Percentiles rank a stretch among this genome's conserved stretches.
phyloP scores from a whole-genome alignment of 1,139 yeast species.

The Hansenula anomala region DNA sequence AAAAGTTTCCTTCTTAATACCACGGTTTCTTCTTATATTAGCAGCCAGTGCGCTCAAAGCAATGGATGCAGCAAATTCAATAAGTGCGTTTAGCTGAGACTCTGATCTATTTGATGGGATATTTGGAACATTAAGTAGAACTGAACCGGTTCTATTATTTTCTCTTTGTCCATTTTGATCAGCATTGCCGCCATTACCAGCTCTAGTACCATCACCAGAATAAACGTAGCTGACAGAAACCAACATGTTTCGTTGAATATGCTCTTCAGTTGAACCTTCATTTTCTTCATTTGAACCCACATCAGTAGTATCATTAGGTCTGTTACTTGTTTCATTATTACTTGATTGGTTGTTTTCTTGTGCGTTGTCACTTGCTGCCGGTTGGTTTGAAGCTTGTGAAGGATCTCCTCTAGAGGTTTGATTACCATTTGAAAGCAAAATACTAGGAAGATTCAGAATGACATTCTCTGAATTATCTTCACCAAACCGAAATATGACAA shows the following conservation, averaged over 20 bases:
- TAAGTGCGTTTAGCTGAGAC: slow-evolving; percentile 38
- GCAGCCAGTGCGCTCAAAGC: slow-evolving; percentile 59
- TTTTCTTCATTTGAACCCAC: not conserved
- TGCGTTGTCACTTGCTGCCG: no score
- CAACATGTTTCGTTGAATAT: slow-evolving; percentile 27
- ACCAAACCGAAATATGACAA: slow-evolving; percentile 17
- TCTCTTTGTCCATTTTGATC: not conserved
- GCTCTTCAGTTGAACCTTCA: not conserved
- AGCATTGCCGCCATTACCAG: not conserved
- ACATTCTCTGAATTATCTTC: slow-evolving; percentile 14
- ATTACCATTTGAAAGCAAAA: slow-evolving; percentile 1
- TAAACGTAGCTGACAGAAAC: slow-evolving; percentile 34
- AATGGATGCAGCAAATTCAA: slow-evolving; percentile 63
- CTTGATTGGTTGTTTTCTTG: no score
- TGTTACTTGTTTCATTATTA: no score
- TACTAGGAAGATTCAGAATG: slow-evolving; percentile 11
- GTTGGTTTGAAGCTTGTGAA: no score
- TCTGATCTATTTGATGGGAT: slow-evolving; percentile 36
- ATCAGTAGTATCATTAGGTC: not conserved
- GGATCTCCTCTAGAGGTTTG: no score
- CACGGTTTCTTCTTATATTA: slow-evolving; percentile 35
- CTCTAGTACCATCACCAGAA: slow-evolving; percentile 6
- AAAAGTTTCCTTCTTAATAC: slow-evolving; percentile 50
- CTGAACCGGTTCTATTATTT: slow-evolving; percentile 50
- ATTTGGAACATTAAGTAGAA: slow-evolving; percentile 60